Evolutionary conservation across 169 alveolate species (phyloP), one percentile per base, ranked within the genome.

Genomic region (Plasmodium inui): DNA sequence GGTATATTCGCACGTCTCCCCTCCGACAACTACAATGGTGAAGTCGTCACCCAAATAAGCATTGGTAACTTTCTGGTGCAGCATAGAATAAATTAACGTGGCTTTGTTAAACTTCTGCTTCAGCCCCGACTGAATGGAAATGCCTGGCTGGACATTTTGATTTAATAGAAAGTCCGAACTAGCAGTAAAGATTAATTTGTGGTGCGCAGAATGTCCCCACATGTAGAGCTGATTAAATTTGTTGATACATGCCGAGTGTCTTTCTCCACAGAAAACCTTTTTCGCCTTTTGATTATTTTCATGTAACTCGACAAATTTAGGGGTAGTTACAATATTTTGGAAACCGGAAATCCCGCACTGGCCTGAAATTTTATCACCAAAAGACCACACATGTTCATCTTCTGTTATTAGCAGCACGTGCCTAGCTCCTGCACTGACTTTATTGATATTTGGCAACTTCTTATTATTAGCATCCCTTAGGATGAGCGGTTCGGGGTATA

Each of bases 171-270:
- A 84, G 70, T 97, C 98, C 28, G 96, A 96, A 0, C 97, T 85
- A 14, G 97, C 95, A 9, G 98, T 97, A 94, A 95, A 96, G 10
- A 97, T 97, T 72, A 97, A 88, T 86, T 97, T 97, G 92, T 97
- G 98, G 53, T 93, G 89, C n/a, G 98, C 95, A 8, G 98, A 97
- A 93, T 97, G 98, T 8, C 98, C 98, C 98, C 98, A 97, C 82
- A 96, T 85, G 85, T 92, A 97, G 19, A 97, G 96, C 55, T 97
- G 98, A 84, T 95, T 94, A 8, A 97, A 96, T 80, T 86, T 83
- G 41, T 95, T 94, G 30, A 97, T 94, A 57, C 97, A 95, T 10
- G 98, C 98, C 9, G 98, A 96, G 71, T 96, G 98, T n/a, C 97
- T 82, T 55, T 94, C 95, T 37, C 98, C 98, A 73, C 97, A 95